Evolutionary conservation across 139 green algal species (phyloP), one percentile per base, ranked within the genome.

Genomic region (Deuterostichococcus epilithicus): DNA sequence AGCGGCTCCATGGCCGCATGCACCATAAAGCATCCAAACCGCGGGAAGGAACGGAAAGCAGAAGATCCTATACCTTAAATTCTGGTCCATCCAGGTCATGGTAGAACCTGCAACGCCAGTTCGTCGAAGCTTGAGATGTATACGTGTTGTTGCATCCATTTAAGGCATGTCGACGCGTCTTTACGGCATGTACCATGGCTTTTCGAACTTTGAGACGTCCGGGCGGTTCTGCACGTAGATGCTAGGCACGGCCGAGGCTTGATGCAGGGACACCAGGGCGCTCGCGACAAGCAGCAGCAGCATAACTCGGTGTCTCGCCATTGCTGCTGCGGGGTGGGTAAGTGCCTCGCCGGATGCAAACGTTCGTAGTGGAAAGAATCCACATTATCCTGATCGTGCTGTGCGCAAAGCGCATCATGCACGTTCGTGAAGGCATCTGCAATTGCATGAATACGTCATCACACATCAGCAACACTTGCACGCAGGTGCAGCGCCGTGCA

Each of bases 61-160:
- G 30, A 13, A 70, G 6, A 70, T 13, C 18, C 63, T 70, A 32
- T 22, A 93, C 60, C 0, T 67, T 79, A 60, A 81, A 95, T 1
- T 68, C 39, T 0, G 91, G 90, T 60, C 87, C 86, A 8, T 88
- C 85, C 1, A 94, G 63, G 23, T 87, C 81, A 42, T 95, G 91
- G 77, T 90, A 95, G 59, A 95, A 95, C 86, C 87, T 88, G 0
- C 86, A 88, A 1, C n/a, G n/a, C n/a, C n/a, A n/a, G n/a, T n/a
- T n/a, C n/a, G n/a, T n/a, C n/a, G n/a, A n/a, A n/a, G n/a, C n/a
- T n/a, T n/a, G n/a, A n/a, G n/a, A n/a, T n/a, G n/a, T n/a, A n/a
- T n/a, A n/a, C 68, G 37, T 26, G 18, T 34, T 60, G 65, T 76
- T 42, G 23, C 23, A 73, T 44, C 38, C 25, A 73, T 73, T 25